Evolutionary conservation across 257 asterid species (phyloP), one percentile per base, ranked within the genome.

Genomic region (Solanum infundibuliforme): DNA sequence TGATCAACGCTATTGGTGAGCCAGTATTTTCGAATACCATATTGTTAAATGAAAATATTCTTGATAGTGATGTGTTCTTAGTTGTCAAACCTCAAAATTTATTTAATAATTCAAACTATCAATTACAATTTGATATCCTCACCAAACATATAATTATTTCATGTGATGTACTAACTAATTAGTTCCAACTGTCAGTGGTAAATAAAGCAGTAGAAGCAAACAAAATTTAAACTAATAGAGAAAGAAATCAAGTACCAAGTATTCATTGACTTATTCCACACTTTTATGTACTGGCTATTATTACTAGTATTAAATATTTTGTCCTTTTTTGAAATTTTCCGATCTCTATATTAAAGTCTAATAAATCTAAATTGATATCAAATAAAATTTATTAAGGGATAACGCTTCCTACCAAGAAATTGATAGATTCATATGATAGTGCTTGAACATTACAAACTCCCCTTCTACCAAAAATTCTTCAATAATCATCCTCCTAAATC

Each of bases 181-280:
- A 41, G 34, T 41, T 79, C 65, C 84, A 79, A 79, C 65, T 79
- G 84, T 79, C 38, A 25, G 65, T 79, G 65, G 25, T 79, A 25
- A 29, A 16, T 81, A 27, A 29, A 5, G 85, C 39, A 29, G 13
- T 60, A 62, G 83, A 87, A 66, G 34, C 69, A 66, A 86, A 71
- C 23, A 66, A 43, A 86, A 71, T 41, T 29, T 69, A 43, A 25
- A 86, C 32, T 41, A 38, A 86, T 39, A 86, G 6, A 14, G 12
- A 71, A 71, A 86, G 20, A 69, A 41, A 34, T 34, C 83, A 68
- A 85, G 83, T 21, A 39, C 66, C 85, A 81, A 81, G 66, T 81
- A 69, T 32, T 73, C 12, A 69, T 73, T 41, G 41, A 10, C 66
- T 69, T 66, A 21, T 85, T 85, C 83, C 66, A 86, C 69, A 39